Conservation (phyloP, 2,329 filamentous ascomycete species). For the Bipolaris sorokiniana region DNA sequence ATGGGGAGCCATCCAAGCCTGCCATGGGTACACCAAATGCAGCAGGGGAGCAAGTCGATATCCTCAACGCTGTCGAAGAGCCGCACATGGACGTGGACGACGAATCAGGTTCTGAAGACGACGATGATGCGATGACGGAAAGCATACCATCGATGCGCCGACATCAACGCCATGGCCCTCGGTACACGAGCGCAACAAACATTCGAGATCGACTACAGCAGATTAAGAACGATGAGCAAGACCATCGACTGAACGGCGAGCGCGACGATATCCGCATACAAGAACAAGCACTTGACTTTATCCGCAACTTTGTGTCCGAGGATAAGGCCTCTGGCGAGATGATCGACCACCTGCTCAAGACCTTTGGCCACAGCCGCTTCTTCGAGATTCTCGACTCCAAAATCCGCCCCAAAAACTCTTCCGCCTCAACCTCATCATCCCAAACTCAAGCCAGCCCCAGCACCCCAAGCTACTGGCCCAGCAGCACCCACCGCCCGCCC, state of each 20-base stretch:
- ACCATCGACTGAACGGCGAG: slow-evolving; percentile 69
- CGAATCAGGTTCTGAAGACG: slow-evolving; percentile 46
- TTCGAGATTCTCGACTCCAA: slow-evolving; percentile 84
- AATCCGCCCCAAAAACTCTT: slow-evolving; percentile 61
- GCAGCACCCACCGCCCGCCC: slow-evolving; percentile 66
- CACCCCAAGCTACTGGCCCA: slow-evolving; percentile 49
- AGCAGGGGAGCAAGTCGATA: slow-evolving; percentile 64
- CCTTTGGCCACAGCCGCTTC: slow-evolving; percentile 76
- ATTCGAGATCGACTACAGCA: slow-evolving; percentile 52
- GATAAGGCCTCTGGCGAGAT: slow-evolving; percentile 65
- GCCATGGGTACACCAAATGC: slow-evolving; percentile 64
- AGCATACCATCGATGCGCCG: slow-evolving; percentile 49
- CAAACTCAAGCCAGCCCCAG: slow-evolving; percentile 18
- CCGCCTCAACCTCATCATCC: slow-evolving; percentile 10
- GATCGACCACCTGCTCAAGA: slow-evolving; percentile 81
- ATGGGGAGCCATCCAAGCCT: slow-evolving; percentile 57
- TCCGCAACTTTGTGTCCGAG: slow-evolving; percentile 85
- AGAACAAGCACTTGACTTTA: slow-evolving; percentile 86
- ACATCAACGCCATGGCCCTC: slow-evolving; percentile 46
- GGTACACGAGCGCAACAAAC: slow-evolving; percentile 44
- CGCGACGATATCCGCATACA: slow-evolving; percentile 85
- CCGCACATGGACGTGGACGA: slow-evolving; percentile 52
- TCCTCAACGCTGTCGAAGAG: slow-evolving; percentile 60
- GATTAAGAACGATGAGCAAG: slow-evolving; percentile 69
- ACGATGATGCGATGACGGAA: slow-evolving; percentile 56